Evolutionary conservation across 179 eudicot genomes (phyloP), one percentile per base, ranked within the genome.

Genomic region (Silene noctiflora): DNA sequence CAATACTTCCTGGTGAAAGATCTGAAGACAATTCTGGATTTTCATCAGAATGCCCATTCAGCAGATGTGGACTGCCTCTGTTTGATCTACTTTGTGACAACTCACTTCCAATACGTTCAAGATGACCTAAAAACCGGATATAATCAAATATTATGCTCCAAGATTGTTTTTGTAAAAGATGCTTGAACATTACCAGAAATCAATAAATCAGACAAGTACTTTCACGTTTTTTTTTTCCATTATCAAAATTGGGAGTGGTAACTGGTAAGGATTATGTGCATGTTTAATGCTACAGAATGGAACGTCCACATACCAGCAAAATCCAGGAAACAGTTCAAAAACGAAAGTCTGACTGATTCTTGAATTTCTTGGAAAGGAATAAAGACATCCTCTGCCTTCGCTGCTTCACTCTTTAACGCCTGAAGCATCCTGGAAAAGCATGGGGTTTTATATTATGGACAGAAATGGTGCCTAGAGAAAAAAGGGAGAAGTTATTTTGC

Each of bases 311-410:
- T 85, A 94, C 98, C 97, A 85, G 93, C 91, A 84, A 94, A 92
- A 83, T 92, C 91, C 67, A 94, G 87, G 81, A 90, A 86, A 87
- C 94, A 92, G 83, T 94, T 94, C 82, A 94, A 79, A 84, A 91
- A 87, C n/a, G 97, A 88, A 73, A 94, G 88, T 74, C 96, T 89
- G 76, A 89, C 90, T 83, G 97, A 94, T 83, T 94, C 98, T 82
- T 92, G 98, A 77, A 92, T 89, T 85, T 89, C 97, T 84, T 88
- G 97, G 77, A 94, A 88, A 77, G 89, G 97, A 63, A 83, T 76
- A 82, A 78, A 89, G 61, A 84, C 87, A 79, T 92, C 97, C 78
- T 92, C 98, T 53, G 97, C 85, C 87, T 87, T 94, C 42, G 88
- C 80, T 67, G 91, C 92, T 70, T 94, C 97, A 63, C 79, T 84